A percentile compares a stretch with the other conserved stretches of the same genome.
These are phyloP conservation scores for Scorias spongiosa DNA, from an alignment of 2,329 filamentous ascomycete genomes.

Conservation along the genomic window DNA sequence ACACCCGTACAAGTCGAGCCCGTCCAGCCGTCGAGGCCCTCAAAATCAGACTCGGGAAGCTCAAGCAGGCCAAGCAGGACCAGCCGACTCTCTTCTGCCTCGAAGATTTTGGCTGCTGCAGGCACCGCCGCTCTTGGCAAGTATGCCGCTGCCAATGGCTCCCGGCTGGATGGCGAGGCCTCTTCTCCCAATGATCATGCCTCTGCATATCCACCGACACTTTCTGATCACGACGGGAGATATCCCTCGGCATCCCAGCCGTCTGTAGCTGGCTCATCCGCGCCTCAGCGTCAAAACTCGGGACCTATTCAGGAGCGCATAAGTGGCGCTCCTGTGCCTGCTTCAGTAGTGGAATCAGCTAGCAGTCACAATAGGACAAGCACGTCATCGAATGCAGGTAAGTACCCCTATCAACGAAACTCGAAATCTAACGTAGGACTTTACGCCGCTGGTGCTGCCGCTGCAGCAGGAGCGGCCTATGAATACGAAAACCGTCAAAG, in stretches of 20 bases:
- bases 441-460: conserved; percentile 31
- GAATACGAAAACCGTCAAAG: conserved; percentile 28
- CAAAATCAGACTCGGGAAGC: background rate
- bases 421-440: conserved; percentile 28
- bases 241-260: background rate
- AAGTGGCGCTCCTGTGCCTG: background rate
- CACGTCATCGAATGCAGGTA: conserved; percentile 21
- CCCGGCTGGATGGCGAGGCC: background rate
- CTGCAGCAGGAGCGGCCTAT: conserved; percentile 25
- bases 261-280: background rate
- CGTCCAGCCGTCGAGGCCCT: background rate
- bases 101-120: background rate
- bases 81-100: background rate
- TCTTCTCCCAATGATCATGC: background rate
- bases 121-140: background rate
- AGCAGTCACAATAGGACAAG: background rate
- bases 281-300: background rate
- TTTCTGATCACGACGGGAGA: background rate
- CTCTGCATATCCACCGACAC: background rate
- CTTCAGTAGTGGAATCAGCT: background rate
- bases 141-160: background rate
- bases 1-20: conserved; percentile 3
- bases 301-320: background rate
- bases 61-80: background rate
- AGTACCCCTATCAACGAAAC: conserved; percentile 24